Evolutionary conservation across 352 stramenopile species (phyloP).

Genomic region (Phytophthora nicotianae): DNA sequence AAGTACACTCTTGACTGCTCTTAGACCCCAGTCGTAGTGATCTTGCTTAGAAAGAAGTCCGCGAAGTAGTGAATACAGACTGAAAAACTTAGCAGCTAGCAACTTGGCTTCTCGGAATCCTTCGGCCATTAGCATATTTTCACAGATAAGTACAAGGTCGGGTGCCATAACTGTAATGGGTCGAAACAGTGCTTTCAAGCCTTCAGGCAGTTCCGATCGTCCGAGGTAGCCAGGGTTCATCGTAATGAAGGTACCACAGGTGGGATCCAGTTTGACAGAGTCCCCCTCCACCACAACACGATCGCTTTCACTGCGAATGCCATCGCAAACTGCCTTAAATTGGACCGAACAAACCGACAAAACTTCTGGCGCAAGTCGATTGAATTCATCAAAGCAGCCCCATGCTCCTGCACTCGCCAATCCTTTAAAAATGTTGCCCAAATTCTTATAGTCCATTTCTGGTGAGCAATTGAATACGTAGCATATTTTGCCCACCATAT

Average conservation of each 20-base stretch:
- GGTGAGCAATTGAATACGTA: constrained; percentile 96
- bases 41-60: constrained; percentile 95
- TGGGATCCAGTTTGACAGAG: constrained; percentile 86
- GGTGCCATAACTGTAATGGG: constrained; percentile 96
- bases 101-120: constrained; percentile 93
- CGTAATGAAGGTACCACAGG: constrained; percentile 95
- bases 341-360: constrained; percentile 93
- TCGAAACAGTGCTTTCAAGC: constrained; percentile 94
- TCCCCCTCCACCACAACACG: constrained; percentile 93
- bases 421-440: constrained; percentile 97
- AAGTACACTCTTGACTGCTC: constrained; percentile 95
- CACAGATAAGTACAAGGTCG: constrained; percentile 95
- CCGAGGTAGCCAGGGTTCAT: constrained; percentile 97
- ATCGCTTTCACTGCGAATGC: constrained; percentile 86
- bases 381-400: constrained; percentile 98
- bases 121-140: constrained; percentile 98
- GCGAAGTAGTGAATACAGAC: constrained; percentile 92
- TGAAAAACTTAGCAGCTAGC: constrained; percentile 95
- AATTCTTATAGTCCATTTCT: constrained; percentile 96
- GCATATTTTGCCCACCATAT: constrained; percentile 92
- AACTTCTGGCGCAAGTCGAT: constrained; percentile 92
- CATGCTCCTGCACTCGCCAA: constrained; percentile 92
- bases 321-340: constrained; percentile 96
- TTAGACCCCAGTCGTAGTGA: constrained; percentile 96
- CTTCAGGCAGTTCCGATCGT: constrained; percentile 93